These are phyloP conservation scores for Corymbia citriodora DNA, from an alignment of 441 rosid species.

Conservation along the genomic window DNA sequence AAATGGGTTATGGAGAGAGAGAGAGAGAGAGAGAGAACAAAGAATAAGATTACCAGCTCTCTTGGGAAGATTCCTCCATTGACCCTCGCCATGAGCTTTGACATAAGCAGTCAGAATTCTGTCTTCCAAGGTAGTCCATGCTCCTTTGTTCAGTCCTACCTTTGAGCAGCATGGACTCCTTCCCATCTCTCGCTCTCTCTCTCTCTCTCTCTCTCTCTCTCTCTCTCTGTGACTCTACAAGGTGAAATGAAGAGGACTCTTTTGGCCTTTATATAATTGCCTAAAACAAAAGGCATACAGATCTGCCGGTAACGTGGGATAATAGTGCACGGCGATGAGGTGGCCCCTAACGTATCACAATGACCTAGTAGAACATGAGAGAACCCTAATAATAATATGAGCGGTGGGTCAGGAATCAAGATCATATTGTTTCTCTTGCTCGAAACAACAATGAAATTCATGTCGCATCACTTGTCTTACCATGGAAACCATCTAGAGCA, in stretches of 20 bases:
- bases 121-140: neutral
- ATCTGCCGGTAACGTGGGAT: neutral
- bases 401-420: neutral
- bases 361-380: neutral
- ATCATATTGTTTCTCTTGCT: neutral
- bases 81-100: neutral
- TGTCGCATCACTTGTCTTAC: neutral
- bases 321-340: neutral
- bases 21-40: neutral
- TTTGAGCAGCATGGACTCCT: neutral
- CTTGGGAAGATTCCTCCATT: neutral
- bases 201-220: neutral
- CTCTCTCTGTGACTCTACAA: neutral
- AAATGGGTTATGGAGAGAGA: neutral
- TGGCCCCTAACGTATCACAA: neutral
- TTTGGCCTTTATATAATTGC: neutral
- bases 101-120: neutral
- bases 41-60: neutral
- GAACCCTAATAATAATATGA: neutral
- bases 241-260: neutral
- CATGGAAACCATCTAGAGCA: neutral
- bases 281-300: neutral
- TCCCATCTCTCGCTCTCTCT: neutral
- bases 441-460: neutral
- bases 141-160: neutral